Base-by-base conservation (phyloP, 1,284 basidiomycete species). In the Hemileia vastatrix region DNA sequence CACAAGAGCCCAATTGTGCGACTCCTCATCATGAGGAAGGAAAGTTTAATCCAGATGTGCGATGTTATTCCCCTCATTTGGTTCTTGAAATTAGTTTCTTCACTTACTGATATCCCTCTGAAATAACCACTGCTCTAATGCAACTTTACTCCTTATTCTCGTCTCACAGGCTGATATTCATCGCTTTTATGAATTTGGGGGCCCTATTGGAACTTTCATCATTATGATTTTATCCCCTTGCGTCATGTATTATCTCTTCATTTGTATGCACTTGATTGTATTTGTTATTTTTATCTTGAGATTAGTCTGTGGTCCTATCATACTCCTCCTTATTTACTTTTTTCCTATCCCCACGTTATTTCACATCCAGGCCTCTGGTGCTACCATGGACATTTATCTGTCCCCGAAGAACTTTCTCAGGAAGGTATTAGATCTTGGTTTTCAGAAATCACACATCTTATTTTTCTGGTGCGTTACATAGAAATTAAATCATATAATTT, bases 191-290 rank as follows among this genome's bases (percentile, higher is more conserved):
- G 58, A 98, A 78, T 98, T 98, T 72, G 95, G 94, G 68, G 94
- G 94, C 6, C 93, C 94, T 48, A 81, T 82, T 78, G 94, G 95
- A 52, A 90, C 93, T 47, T 78, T 85, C 8, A 87, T 87, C 31
- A 97, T 99, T 81, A 98, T 99, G 88, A 81, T 86, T 31, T 85
- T 88, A 57, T 99, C 98, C 77, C 94, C 94, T 0, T 77, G 85
- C 43, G 81, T 90, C 66, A 90, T 92, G 93, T 97, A 97, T 78
- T 98, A 98, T 79, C 84, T 98, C 68, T 97, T 91, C 90, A 90
- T 92, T 69, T 99, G 95, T 73, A 21, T 53, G 58, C 8, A 31
- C 19, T 19, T 27, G 8, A 43, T 43, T 43, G 6, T n/a, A 43
- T 43, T n/a, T n/a, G n/a, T n/a, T n/a, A 43, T 8, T n/a, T 43